Evolutionary conservation across 148 eudicot species (phyloP).

Genomic region (Pharnaceum exiguum): DNA sequence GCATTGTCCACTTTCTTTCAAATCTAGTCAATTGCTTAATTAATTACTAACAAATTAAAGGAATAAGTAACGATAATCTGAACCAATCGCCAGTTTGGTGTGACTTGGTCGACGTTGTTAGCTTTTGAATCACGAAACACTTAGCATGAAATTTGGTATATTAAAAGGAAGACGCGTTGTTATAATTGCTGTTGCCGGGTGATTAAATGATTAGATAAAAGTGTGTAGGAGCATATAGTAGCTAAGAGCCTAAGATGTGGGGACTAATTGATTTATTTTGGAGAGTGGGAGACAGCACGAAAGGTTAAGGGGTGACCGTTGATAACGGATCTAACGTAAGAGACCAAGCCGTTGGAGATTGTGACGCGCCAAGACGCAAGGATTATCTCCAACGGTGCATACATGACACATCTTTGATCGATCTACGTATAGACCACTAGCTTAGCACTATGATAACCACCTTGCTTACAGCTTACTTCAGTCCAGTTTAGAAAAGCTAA

Average conservation of each 20-base stretch:
- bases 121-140: background rate
- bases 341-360: slow-evolving; percentile 12
- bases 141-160: background rate
- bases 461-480: too few relatives aligned
- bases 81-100: too few relatives aligned
- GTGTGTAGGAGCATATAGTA: slow-evolving; percentile 4
- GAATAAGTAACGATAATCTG: too few relatives aligned
- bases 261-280: slow-evolving; percentile 4
- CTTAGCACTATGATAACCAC: too few relatives aligned
- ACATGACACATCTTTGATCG: too few relatives aligned
- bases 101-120: too few relatives aligned
- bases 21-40: too few relatives aligned
- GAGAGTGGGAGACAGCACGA: slow-evolving; percentile 17
- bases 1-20: too few relatives aligned
- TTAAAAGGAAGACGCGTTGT: slow-evolving; percentile 9
- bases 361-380: slow-evolving; percentile 5
- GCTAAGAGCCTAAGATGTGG: slow-evolving; percentile 13
- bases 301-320: slow-evolving; percentile 18
- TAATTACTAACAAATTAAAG: too few relatives aligned
- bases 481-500: too few relatives aligned
- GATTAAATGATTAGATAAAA: background rate
- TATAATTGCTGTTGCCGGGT: slow-evolving; percentile 7
- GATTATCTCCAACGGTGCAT: too few relatives aligned
- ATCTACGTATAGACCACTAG: too few relatives aligned
- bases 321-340: slow-evolving; percentile 20